phyloP scores from a whole-genome alignment of 495 filamentous ascomycete species.

The Mytilinidion resinicola region DNA sequence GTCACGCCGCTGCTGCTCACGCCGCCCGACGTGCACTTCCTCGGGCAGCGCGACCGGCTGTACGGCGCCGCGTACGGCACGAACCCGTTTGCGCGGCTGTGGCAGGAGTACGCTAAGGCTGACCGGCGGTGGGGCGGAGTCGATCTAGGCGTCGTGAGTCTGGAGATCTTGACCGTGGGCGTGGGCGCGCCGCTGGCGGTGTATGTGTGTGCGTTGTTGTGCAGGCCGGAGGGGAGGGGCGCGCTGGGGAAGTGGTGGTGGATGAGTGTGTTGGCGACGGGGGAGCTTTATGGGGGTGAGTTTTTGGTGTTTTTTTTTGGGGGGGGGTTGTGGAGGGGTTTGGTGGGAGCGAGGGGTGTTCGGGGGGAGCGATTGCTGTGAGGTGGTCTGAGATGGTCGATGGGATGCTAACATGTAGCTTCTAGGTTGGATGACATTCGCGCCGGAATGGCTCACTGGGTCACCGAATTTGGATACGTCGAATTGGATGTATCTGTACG shows the following conservation, averaged over 20 bases:
- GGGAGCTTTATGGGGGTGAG: conserved; percentile 83
- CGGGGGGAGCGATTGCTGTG: not conserved
- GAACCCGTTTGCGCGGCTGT: conserved; percentile 60
- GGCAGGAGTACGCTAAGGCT: conserved; percentile 91
- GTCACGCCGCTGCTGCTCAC: conserved; percentile 26
- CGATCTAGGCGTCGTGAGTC: conserved; percentile 69
- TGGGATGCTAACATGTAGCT: not conserved
- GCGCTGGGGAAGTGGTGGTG: conserved; percentile 43
- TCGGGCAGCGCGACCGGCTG: conserved; percentile 47
- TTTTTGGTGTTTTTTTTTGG: conserved; percentile 19
- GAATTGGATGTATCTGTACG: conserved; percentile 72
- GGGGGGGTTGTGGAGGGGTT: not conserved
- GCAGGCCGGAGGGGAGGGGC: conserved; percentile 20
- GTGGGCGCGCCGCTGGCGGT: conserved; percentile 61
- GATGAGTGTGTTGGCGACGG: conserved; percentile 74
- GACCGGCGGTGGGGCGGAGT: conserved; percentile 75
- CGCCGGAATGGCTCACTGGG: conserved; percentile 83
- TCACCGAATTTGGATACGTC: conserved; percentile 68
- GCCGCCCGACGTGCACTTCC: conserved; percentile 46
- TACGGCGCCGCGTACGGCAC: conserved; percentile 70
- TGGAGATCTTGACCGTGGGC: conserved; percentile 83
- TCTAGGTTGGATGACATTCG: conserved; percentile 87
- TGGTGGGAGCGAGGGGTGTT: not conserved
- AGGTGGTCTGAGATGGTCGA: not conserved
- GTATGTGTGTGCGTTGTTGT: conserved; percentile 28